Percentiles rank a stretch among this genome's conserved stretches.
Conservation (phyloP, 208 protist genomes). For the Leishmania martiniquensis region DNA sequence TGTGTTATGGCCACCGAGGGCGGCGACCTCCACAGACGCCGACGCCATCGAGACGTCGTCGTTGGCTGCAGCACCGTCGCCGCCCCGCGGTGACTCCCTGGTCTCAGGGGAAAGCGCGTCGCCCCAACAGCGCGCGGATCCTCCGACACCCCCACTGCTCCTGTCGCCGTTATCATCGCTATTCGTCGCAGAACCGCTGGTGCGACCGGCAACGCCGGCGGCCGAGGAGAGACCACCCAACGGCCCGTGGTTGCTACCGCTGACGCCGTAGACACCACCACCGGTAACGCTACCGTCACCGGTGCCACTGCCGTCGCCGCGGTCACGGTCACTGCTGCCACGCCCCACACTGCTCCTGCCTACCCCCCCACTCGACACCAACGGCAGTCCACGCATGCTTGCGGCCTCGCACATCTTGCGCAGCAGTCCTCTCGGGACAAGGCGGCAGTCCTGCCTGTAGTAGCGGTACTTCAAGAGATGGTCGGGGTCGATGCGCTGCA, state of each 20-base stretch:
- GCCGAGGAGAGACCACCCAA: background rate
- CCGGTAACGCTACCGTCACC: background rate
- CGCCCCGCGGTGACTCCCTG: background rate
- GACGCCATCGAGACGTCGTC: background rate
- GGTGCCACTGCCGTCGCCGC: slow-evolving; percentile 4
- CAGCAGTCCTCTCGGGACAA: slow-evolving; percentile 55
- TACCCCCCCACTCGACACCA: background rate
- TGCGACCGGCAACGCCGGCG: background rate
- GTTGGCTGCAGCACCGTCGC: background rate
- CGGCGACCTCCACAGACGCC: background rate
- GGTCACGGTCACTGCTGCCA: slow-evolving; percentile 1
- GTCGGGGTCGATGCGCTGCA: slow-evolving; percentile 82
- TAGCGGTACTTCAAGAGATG: slow-evolving; percentile 64
- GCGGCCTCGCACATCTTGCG: slow-evolving; percentile 32
- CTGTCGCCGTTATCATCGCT: slow-evolving; percentile 8
- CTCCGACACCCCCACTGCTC: background rate
- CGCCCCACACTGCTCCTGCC: background rate
- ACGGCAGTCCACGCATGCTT: slow-evolving; percentile 9
- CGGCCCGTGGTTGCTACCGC: background rate
- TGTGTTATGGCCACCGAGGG: background rate
- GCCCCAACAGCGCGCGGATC: background rate
- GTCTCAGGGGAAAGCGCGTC: background rate
- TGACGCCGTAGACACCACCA: background rate
- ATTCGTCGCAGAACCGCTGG: slow-evolving; percentile 8
- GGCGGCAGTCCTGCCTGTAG: slow-evolving; percentile 82